A percentile compares a stretch with the other conserved stretches of the same genome.
These are phyloP conservation scores for Cryptosporidium felis DNA, from an alignment of 169 alveolate species.

Conservation along the genomic window DNA sequence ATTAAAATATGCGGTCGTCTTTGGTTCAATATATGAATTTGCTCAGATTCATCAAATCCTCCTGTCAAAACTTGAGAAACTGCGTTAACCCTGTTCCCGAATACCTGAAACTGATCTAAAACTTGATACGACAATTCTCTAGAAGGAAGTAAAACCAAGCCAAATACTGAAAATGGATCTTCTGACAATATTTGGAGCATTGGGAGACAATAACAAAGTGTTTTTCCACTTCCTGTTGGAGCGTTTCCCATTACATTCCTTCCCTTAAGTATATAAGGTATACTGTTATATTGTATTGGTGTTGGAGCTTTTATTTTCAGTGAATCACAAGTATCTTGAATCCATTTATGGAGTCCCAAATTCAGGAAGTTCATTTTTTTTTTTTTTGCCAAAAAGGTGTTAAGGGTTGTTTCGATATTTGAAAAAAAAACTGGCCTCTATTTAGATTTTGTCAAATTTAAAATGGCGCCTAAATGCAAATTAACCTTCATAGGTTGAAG, in stretches of 20 bases:
- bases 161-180: conserved; percentile 95
- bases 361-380: conserved; percentile 3
- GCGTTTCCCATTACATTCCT: conserved; percentile 91
- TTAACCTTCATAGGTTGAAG: too few species aligned
- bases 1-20: conserved; percentile 93
- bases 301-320: conserved; percentile 86
- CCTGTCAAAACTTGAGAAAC: conserved; percentile 88
- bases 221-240: conserved; percentile 98
- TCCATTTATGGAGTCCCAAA: conserved; percentile 54
- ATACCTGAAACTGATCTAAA: conserved; percentile 91
- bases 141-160: conserved; percentile 94
- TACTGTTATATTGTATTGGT: conserved; percentile 86
- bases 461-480: too few species aligned
- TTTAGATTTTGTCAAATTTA: too few species aligned
- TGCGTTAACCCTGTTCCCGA: conserved; percentile 89
- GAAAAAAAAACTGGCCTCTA: too few species aligned
- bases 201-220: conserved; percentile 96
- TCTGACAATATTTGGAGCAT: conserved; percentile 89
- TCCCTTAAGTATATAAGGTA: conserved; percentile 90
- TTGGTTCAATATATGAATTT: conserved; percentile 78
- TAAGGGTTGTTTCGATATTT: too few species aligned
- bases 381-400: too few species aligned
- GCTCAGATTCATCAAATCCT: conserved; percentile 89
- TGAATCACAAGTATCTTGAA: conserved; percentile 33
- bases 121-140: conserved; percentile 97